Conservation (phyloP, 176 grass and related monocot species). For the Tillandsia leiboldiana region DNA sequence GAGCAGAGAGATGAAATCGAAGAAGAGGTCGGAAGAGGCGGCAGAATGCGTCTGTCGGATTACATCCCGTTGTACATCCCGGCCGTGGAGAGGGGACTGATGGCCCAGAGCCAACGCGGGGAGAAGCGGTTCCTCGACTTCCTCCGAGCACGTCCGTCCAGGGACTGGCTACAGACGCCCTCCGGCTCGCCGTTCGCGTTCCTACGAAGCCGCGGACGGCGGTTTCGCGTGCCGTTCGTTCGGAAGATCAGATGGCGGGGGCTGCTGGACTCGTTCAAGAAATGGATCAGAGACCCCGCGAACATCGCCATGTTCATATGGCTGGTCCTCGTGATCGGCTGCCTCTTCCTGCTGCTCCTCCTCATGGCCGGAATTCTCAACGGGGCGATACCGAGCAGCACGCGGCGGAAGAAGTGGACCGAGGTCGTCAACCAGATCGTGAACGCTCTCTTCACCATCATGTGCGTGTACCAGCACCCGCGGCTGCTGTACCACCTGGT, state of each 20-base stretch:
- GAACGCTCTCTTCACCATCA: conserved; percentile 94
- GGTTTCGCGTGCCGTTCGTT: conserved; percentile 68
- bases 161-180: conserved; percentile 62
- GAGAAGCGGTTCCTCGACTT: conserved; percentile 67
- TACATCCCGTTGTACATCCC: conserved; percentile 78
- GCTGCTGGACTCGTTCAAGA: conserved; percentile 41
- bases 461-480: conserved; percentile 94
- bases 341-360: conserved; percentile 46
- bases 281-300: conserved; percentile 63
- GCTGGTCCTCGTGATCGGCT: conserved; percentile 41
- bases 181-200: conserved; percentile 39
- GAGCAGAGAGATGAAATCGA: conserved; percentile 2
- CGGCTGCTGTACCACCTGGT: conserved; percentile 74
- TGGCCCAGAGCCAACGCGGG: conserved; percentile 15
- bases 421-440: conserved; percentile 87
- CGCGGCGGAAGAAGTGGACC: conserved; percentile 58
- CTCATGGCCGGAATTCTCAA: conserved; percentile 68
- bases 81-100: conserved; percentile 31
- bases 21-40: background rate
- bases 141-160: conserved; percentile 62
- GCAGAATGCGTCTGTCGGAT: conserved; percentile 34
- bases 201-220: conserved; percentile 26
- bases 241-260: conserved; percentile 52
- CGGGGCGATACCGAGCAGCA: conserved; percentile 42
- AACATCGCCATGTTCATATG: conserved; percentile 79